These are phyloP conservation scores for Talaromyces rugulosus DNA, from an alignment of 2,329 filamentous ascomycete species.

Conservation along the genomic window DNA sequence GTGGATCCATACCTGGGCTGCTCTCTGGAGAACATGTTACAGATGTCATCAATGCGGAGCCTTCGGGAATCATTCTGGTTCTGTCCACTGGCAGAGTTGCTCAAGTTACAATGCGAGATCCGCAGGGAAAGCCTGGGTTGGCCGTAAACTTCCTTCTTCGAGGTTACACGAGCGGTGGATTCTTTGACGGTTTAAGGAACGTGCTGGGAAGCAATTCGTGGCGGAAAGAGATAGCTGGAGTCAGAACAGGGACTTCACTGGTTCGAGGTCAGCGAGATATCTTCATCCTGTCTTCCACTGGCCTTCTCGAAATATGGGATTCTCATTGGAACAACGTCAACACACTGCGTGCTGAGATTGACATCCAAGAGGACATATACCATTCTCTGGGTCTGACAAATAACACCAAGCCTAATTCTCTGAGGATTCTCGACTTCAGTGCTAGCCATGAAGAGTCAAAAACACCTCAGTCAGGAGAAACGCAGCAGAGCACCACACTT, in stretches of 20 bases:
- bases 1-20: conserved; percentile 68
- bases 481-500: conserved; percentile 47
- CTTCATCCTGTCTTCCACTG: conserved; percentile 72
- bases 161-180: conserved; percentile 56
- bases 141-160: conserved; percentile 68
- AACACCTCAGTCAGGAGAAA: conserved; percentile 26
- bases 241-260: conserved; percentile 67
- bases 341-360: conserved; percentile 66
- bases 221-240: conserved; percentile 74
- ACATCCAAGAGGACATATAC: conserved; percentile 55
- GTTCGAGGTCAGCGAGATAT: conserved; percentile 81
- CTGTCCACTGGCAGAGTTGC: conserved; percentile 83
- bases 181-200: conserved; percentile 77
- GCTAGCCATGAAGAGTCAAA: conserved; percentile 41
- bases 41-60: conserved; percentile 78
- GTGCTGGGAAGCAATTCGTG: conserved; percentile 66
- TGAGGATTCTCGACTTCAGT: conserved; percentile 76
- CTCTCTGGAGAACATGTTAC: conserved; percentile 73
- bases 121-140: conserved; percentile 79
- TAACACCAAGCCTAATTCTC: conserved; percentile 51
- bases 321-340: conserved; percentile 84
- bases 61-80: conserved; percentile 77
- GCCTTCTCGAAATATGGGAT: conserved; percentile 79
- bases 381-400: conserved; percentile 2
- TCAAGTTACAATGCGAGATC: conserved; percentile 79